Evolutionary conservation across 2,329 filamentous ascomycete genomes (phyloP).

Genomic region (Aspergillus eucalypticola): DNA sequence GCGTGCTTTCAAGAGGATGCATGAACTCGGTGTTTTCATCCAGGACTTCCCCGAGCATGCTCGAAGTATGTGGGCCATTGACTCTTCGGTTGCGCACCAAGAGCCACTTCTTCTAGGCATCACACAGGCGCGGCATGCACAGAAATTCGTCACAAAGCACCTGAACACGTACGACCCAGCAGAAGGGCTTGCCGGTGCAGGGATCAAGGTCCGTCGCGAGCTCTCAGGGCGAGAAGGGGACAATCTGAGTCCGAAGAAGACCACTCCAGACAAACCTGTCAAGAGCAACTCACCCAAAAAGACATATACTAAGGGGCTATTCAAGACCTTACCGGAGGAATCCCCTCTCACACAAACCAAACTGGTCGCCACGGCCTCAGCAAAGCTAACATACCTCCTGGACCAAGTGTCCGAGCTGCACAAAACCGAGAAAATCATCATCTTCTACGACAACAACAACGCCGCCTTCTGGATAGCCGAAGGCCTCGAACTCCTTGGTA

Average conservation of each 20-base stretch:
- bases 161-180: constrained; percentile 39
- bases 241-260: constrained; percentile 19
- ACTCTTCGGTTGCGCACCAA: constrained; percentile 40
- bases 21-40: constrained; percentile 77
- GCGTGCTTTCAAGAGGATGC: constrained; percentile 65
- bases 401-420: constrained; percentile 70
- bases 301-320: constrained; percentile 31
- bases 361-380: constrained; percentile 77
- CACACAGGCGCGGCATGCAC: constrained; percentile 57
- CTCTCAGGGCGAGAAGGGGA: constrained; percentile 24
- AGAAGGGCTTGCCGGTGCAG: constrained; percentile 43
- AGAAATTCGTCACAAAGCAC: constrained; percentile 52
- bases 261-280: constrained; percentile 26
- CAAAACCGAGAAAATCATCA: constrained; percentile 75
- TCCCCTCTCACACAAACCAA: constrained; percentile 61
- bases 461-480: constrained; percentile 83
- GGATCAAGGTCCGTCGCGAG: constrained; percentile 39
- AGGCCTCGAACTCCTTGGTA: constrained; percentile 70
- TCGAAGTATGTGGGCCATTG: constrained; percentile 68
- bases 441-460: constrained; percentile 91
- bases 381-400: constrained; percentile 83
- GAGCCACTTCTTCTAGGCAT: constrained; percentile 59
- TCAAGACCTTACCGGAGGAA: constrained; percentile 32
- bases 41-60: constrained; percentile 64
- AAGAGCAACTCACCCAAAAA: constrained; percentile 31